phyloP scores from a whole-genome alignment of 805 yeast species.

The Candida orba region DNA sequence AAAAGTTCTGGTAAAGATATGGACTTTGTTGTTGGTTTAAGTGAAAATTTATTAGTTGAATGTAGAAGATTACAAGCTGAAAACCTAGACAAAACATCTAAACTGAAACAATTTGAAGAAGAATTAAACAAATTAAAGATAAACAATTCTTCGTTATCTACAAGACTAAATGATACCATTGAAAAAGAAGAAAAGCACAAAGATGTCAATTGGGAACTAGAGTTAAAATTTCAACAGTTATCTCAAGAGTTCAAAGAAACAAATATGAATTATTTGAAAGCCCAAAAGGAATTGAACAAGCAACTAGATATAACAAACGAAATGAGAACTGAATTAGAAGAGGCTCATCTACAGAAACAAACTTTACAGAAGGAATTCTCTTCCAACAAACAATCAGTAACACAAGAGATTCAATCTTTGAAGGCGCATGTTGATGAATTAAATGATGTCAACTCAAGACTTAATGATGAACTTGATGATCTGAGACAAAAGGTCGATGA shows the following conservation, averaged over 20 bases:
- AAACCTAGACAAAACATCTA: conserved; percentile 38
- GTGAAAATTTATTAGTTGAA: conserved; percentile 64
- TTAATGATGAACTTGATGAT: conserved; percentile 35
- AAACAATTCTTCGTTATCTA: conserved; percentile 14
- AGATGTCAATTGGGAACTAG: conserved; percentile 62
- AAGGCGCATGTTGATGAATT: conserved; percentile 47
- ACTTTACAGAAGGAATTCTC: conserved; percentile 34
- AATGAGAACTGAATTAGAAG: conserved; percentile 45
- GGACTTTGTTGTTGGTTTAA: conserved; percentile 64
- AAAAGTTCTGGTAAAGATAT: conserved; percentile 46
- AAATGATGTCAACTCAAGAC: conserved; percentile 62
- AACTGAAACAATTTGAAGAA: conserved; percentile 35
- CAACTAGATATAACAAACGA: conserved; percentile 28
- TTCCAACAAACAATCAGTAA: conserved; percentile 29
- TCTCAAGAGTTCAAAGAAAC: conserved; percentile 27
- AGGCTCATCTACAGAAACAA: conserved; percentile 31
- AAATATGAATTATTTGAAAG: conserved; percentile 35
- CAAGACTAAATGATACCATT: conserved; percentile 21
- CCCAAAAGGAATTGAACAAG: conserved; percentile 34
- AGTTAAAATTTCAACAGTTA: conserved; percentile 38
- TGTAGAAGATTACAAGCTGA: conserved; percentile 67
- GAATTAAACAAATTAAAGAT: conserved; percentile 31
- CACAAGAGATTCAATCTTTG: conserved; percentile 39
- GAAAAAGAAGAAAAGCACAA: conserved; percentile 40
- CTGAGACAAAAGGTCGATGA: conserved; percentile 17